phyloP scores from a whole-genome alignment of 192 early-diverging fungal species.

The Phlyctochytrium bullatum region DNA sequence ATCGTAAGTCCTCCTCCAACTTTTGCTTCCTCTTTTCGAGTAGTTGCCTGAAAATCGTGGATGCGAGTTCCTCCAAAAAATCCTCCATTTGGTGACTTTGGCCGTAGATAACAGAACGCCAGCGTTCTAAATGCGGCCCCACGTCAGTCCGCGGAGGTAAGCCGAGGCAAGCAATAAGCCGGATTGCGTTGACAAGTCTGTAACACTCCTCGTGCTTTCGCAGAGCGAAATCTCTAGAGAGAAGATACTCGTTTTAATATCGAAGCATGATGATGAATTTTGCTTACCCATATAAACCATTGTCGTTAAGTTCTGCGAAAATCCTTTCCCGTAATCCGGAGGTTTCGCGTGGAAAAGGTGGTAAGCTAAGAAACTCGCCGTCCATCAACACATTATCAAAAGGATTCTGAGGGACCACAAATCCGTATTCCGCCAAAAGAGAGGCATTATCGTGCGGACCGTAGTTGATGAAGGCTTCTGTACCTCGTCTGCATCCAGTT shows the following conservation, averaged over 20 bases:
- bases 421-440: conserved; percentile 38
- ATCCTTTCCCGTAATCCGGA: conserved; percentile 18
- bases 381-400: conserved; percentile 25
- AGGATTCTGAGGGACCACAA: conserved; percentile 23
- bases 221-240: conserved; percentile 20
- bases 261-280: no score
- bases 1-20: no score
- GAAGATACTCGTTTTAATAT: no score
- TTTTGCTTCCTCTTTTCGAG: no score
- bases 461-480: conserved; percentile 37
- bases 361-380: no score
- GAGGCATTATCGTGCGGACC: conserved; percentile 39
- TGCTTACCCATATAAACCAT: conserved; percentile 16
- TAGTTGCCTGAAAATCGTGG: no score
- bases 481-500: conserved; percentile 1
- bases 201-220: conserved; percentile 10
- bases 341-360: neutral
- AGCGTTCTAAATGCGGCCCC: neutral
- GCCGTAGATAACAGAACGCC: no score
- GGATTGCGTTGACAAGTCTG: conserved; percentile 22
- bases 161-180: conserved; percentile 13
- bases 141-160: neutral
- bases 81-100: no score
- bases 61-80: no score
- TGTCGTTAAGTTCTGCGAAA: conserved; percentile 16